Conservation (phyloP, 2,329 filamentous ascomycete species). For the Apiospora kogelbergensis region DNA sequence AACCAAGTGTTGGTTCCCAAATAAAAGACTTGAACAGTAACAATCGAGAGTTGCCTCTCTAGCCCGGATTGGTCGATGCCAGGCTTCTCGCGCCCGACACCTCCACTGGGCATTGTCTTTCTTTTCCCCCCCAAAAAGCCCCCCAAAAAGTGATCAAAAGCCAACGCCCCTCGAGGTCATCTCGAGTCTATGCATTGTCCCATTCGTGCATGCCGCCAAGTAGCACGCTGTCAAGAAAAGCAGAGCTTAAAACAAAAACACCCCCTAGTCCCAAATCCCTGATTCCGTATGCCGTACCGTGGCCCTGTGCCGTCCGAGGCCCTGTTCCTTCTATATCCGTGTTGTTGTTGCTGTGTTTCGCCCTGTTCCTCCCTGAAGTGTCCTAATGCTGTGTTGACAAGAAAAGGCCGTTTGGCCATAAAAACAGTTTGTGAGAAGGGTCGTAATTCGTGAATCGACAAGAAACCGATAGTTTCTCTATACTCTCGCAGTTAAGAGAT, state of each 20-base stretch:
- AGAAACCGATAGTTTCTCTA: neutral
- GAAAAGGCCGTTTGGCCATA: neutral
- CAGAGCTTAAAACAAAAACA: slow-evolving; percentile 5
- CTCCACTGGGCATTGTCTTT: neutral
- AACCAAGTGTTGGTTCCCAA: neutral
- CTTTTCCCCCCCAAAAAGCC: neutral
- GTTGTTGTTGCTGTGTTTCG: neutral
- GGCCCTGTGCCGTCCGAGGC: neutral
- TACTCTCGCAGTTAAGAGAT: neutral
- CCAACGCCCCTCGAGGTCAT: neutral
- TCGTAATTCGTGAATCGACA: neutral
- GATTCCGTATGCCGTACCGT: neutral
- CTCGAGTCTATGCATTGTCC: slow-evolving; percentile 4
- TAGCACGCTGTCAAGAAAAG: neutral
- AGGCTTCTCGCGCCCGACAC: neutral
- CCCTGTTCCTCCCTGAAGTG: neutral
- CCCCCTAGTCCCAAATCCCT: neutral
- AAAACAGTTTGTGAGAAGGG: neutral
- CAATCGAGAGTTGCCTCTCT: slow-evolving; percentile 13
- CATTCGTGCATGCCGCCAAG: slow-evolving; percentile 4
- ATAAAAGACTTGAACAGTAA: neutral
- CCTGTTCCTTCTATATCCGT: neutral
- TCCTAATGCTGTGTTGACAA: neutral
- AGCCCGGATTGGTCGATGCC: neutral
- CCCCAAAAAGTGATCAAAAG: neutral